Evolutionary conservation across 140 eudicot species (phyloP), one percentile per base, ranked within the genome.

Genomic region (Bidens hawaiensis): DNA sequence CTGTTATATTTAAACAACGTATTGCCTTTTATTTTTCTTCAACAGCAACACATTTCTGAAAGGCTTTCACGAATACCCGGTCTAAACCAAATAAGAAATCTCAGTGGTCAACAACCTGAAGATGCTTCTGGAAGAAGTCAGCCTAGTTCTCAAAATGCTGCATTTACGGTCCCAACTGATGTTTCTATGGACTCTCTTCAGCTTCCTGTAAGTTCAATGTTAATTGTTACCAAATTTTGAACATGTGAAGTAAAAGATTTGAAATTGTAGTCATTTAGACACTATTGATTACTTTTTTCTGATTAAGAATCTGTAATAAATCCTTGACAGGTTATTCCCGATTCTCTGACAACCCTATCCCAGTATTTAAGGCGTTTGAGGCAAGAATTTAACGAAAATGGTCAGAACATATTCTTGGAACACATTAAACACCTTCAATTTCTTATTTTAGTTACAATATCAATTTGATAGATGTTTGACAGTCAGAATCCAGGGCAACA

Each of bases 311-410:
- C 34, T 64, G 14, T 12, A 64, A 28, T 43, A 15, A 12, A 59
- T 10, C 11, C 6, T 3, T 47, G 69, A 65, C 85, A 89, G 97
- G 79, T 85, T 47, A 83, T 89, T 71, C 95, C 89, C 25, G 97
- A 89, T 83, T 87, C 97, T 42, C 36, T 89, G 78, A 72, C 89
- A 53, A 89, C 95, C 48, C 71, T 89, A 77, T 70, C 83, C 54
- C 93, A 85, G 67, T 85, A 83, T 74, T 51, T 83, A 69, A 78
- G 70, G 60, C 79, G 71, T 25, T 69, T 89, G 82, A 75, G 89
- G 60, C 85, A 70, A 65, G 95, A 89, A 59, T 76, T 83, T 19
- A 60, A 51, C 33, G 72, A 76, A 67, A 85, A 54, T 67, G 89
- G 97, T 89, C 13, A 71, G 85, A 28, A 28, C n/a, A n/a, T n/a